Evolutionary conservation across 108 stramenopile species (phyloP).

Genomic region (Cylindrotheca fusiformis): DNA sequence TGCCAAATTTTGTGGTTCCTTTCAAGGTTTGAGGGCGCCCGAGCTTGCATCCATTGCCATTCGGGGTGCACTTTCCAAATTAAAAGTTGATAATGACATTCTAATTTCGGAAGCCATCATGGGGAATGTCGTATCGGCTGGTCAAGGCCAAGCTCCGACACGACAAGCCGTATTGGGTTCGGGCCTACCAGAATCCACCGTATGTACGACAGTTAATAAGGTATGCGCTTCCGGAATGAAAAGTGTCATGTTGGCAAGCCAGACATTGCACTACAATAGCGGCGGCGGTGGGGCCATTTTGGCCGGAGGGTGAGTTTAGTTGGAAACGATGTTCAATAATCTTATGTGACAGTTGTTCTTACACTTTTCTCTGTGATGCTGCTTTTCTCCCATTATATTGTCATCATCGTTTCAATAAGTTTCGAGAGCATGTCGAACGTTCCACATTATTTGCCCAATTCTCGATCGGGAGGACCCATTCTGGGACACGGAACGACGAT

Average conservation of each 20-base stretch:
- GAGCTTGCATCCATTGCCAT: constrained; percentile 86
- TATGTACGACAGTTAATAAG: constrained; percentile 88
- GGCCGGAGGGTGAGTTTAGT: constrained; percentile 94
- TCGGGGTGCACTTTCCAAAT: constrained; percentile 52
- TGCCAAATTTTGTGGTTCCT: constrained; percentile 80
- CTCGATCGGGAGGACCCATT: constrained; percentile 61
- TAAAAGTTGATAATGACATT: constrained; percentile 40
- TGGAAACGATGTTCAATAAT: too few species aligned
- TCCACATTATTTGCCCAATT: constrained; percentile 87
- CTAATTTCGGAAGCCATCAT: constrained; percentile 88
- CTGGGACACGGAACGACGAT: constrained; percentile 71
- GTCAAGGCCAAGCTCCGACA: constrained; percentile 95
- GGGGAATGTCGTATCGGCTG: constrained; percentile 95
- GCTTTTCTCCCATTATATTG: too few species aligned
- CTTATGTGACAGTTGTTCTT: too few species aligned
- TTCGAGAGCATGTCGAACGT: constrained; percentile 97
- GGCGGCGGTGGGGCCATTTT: constrained; percentile 49
- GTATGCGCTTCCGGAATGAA: constrained; percentile 98
- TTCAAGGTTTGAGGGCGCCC: constrained; percentile 81
- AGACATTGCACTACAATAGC: constrained; percentile 52
- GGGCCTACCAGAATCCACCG: constrained; percentile 50
- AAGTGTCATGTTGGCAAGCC: constrained; percentile 76
- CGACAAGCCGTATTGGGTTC: constrained; percentile 72
- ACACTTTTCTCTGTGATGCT: too few species aligned
- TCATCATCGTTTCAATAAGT: too few species aligned